These are phyloP conservation scores for Colletotrichum cordylinicola DNA, from an alignment of 2,329 filamentous ascomycete genomes.

Conservation along the genomic window DNA sequence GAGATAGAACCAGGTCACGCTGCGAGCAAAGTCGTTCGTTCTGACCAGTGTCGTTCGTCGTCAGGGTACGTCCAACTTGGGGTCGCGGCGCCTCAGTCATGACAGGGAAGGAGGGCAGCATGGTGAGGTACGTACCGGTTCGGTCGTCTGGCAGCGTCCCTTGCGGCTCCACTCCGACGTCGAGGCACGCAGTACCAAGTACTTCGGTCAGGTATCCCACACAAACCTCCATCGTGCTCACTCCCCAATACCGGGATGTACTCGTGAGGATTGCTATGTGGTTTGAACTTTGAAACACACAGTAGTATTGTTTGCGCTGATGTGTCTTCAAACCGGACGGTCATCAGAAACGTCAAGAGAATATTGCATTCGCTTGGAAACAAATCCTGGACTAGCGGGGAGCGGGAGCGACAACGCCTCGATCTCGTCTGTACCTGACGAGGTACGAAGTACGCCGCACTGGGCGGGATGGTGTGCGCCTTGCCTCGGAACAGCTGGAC, in stretches of 20 bases:
- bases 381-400: neutral
- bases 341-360: constrained; percentile 14
- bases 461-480: neutral
- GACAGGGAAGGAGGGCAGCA: neutral
- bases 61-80: neutral
- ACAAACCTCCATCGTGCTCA: neutral
- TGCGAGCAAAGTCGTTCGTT: neutral
- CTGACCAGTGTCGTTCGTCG: neutral
- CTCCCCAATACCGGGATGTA: neutral
- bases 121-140: neutral
- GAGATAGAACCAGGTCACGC: neutral
- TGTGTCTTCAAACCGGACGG: constrained; percentile 20
- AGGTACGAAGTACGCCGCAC: neutral
- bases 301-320: constrained; percentile 21
- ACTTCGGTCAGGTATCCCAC: neutral
- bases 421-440: constrained; percentile 5
- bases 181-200: neutral
- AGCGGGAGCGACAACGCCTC: neutral
- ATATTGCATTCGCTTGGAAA: constrained; percentile 1
- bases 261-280: constrained; percentile 1
- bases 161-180: constrained; percentile 16
- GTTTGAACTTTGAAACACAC: constrained; percentile 22
- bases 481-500: constrained; percentile 7
- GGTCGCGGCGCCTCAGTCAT: neutral
- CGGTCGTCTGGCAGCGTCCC: neutral